Evolutionary conservation across 1,139 yeast species (phyloP), one percentile per base, ranked within the genome.

Genomic region (Fermentozyma sake): DNA sequence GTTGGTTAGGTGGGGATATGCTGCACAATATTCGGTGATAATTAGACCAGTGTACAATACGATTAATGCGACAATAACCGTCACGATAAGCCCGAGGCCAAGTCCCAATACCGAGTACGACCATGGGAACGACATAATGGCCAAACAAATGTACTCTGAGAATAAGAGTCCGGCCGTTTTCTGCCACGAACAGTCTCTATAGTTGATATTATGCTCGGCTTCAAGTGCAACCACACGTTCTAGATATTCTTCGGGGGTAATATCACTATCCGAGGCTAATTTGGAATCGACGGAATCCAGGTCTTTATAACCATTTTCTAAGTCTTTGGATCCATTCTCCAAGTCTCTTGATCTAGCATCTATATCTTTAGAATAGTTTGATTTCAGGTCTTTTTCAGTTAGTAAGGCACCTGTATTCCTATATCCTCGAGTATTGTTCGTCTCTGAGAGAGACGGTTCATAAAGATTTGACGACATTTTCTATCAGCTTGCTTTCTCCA

Each of bases 41-140:
- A 59, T 69, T 22, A 67, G 49, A 5, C 79, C 78, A 1, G 81
- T 75, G 50, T 75, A 75, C 20, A 72, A 51, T 19, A 71, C 74
- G 6, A 72, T 63, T 11, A 64, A 39, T 2, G 79, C 63, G 5
- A 75, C 73, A 28, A 66, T 65, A 2, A 63, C 61, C 0, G 81
- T 76, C 29, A 75, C 47, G 18, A 76, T 68, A 14, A 75, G 50
- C 1, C 81, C 82, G 2, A 79, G 78, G 2, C 75, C 68, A 14
- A 75, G 49, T 0, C 82, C 81, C 17, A 76, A 52, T 3, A 74
- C 75, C 1, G 79, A 70, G 42, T 70, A 76, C 5, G 79, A 69
- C 79, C 79, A 72, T 0, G 82, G 82, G 44, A 76, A 76, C 12
- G 79, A 71, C 72, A 76, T 65, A 34, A 74, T 73, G 7, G 81